Base-by-base conservation (phyloP, 805 yeast species). In the Barnettozyma wickerhamii region DNA sequence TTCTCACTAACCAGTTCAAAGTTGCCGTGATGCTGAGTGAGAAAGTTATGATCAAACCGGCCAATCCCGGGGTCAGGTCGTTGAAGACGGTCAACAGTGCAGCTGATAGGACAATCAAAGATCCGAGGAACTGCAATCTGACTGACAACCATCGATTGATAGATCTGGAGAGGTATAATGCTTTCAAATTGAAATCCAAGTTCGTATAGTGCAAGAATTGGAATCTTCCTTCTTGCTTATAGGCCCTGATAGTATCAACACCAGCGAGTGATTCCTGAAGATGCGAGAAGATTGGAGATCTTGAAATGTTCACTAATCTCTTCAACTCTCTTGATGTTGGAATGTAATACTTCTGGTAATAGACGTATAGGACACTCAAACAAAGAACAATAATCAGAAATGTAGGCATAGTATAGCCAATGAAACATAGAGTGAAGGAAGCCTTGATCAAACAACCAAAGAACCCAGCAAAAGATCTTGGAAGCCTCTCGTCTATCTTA, bases 261-360 rank as follows among this genome's bases (percentile, higher is more conserved):
- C 96, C 96, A 24, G 72, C 73, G 36, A 89, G 63, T 3, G 89
- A 79, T 55, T 89, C 96, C 56, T 85, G 90, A 47, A 89, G 71
- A 50, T 84, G 88, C 0, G 95, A 84, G 65, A 75, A 84, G 14
- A 87, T 78, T 3, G 96, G 96, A 42, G 86, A 77, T 53, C 77
- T 72, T 5, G 91, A 72, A 18, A 79, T 70, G 39, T 84, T 78
- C 35, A 75, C 77, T 38, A 87, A 66, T 53, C 96, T 74, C 57
- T 84, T 85, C 52, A 88, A 66, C 57, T 88, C 95, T 52, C 96
- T 73, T 7, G 89, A 75, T 1, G 87, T 72, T 4, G 78, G 69
- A 46, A 81, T 72, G 59, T 84, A 89, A 60, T 71, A 82, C 36
- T 67, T 65, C 59, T 87, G 95, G 57, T 81, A 84, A 59, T 82